Evolutionary conservation across 768 basidiomycete species (phyloP).

Genomic region (Amanita phalloides): DNA sequence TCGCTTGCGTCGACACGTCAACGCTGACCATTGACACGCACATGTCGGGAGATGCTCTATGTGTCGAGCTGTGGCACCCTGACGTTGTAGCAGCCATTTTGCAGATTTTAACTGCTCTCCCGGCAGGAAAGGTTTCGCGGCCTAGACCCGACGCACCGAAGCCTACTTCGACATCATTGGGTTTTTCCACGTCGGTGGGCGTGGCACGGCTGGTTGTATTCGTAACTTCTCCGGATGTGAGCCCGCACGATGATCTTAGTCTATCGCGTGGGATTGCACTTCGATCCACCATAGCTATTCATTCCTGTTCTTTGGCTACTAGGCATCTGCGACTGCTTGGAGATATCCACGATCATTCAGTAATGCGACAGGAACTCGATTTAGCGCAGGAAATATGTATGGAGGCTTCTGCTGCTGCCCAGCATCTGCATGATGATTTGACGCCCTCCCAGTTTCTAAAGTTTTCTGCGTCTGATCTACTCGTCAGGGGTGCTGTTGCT

Average conservation of each 20-base stretch:
- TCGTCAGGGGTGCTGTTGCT: conserved; percentile 51
- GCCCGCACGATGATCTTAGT: conserved; percentile 54
- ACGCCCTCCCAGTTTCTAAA: conserved; percentile 27
- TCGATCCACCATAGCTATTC: conserved; percentile 39
- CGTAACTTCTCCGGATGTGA: conserved; percentile 72
- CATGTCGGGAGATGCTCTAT: conserved; percentile 44
- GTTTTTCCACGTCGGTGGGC: conserved; percentile 44
- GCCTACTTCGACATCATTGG: conserved; percentile 18
- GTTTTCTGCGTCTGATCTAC: conserved; percentile 34
- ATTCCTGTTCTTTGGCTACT: conserved; percentile 42
- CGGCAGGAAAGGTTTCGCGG: conserved; percentile 17
- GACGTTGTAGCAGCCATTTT: conserved; percentile 35
- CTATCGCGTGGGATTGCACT: conserved; percentile 62
- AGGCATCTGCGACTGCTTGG: conserved; percentile 27
- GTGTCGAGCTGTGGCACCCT: conserved; percentile 59
- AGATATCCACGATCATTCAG: conserved; percentile 23
- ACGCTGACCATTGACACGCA: conserved; percentile 36
- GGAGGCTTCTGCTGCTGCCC: conserved; percentile 33
- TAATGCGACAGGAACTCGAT: conserved; percentile 41
- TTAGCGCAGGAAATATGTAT: conserved; percentile 41
- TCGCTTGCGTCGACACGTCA: conserved; percentile 29
- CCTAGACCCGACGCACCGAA: conserved; percentile 6
- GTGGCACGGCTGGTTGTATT: conserved; percentile 55
- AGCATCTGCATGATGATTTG: conserved; percentile 18
- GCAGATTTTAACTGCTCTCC: conserved; percentile 30